phyloP scores from a whole-genome alignment of 306 rosid species.

The Prunus mira region DNA sequence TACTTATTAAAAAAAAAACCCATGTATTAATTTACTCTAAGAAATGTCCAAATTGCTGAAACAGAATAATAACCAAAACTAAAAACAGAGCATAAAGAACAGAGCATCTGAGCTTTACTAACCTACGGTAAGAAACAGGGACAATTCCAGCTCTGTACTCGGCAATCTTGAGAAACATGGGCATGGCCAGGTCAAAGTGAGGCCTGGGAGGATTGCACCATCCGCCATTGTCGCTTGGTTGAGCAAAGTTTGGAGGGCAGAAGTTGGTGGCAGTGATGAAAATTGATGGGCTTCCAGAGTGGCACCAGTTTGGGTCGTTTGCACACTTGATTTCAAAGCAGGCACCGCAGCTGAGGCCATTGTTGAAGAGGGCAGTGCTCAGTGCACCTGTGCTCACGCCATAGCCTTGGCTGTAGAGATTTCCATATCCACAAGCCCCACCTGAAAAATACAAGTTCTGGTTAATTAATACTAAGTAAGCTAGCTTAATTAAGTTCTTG shows the following conservation, averaged over 20 bases:
- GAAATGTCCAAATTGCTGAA: background rate
- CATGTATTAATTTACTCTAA: background rate
- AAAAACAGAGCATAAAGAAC: background rate
- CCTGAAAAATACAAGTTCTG: conserved; percentile 30
- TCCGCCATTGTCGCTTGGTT: conserved; percentile 89
- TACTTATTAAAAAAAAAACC: background rate
- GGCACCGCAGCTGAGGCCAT: conserved; percentile 83
- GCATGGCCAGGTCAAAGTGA: conserved; percentile 99
- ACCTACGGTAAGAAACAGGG: conserved; percentile 91
- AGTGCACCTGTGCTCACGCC: conserved; percentile 92
- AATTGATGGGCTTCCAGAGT: conserved; percentile 89
- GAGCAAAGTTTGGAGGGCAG: conserved; percentile 94
- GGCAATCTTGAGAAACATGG: conserved; percentile 94
- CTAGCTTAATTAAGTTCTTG: background rate
- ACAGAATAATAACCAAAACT: background rate
- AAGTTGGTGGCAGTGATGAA: conserved; percentile 86
- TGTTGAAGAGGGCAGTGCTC: conserved; percentile 90
- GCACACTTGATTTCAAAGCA: conserved; percentile 93
- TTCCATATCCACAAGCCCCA: conserved; percentile 98
- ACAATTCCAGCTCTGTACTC: conserved; percentile 99
- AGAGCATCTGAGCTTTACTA: background rate
- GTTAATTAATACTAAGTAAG: background rate
- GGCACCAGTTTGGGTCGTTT: conserved; percentile 70
- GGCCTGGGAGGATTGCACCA: conserved; percentile 99
- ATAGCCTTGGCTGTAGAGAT: conserved; percentile 92